Conservation (phyloP, 2,329 filamentous ascomycete genomes). For the Pezicula rhizophila region DNA sequence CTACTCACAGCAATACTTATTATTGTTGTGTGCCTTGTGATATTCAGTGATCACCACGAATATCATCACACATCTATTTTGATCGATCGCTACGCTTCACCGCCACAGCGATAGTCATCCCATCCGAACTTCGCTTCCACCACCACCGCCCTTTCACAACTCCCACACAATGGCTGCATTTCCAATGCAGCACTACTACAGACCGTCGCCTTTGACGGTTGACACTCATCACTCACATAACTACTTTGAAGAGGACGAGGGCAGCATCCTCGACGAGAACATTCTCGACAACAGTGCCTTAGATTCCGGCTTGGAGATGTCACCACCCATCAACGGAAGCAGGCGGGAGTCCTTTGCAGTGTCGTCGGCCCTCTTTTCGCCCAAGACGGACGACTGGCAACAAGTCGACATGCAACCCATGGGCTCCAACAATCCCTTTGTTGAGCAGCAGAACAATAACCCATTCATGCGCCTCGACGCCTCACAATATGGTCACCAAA, state of each 20-base stretch:
- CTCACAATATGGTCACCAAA: conserved; percentile 32
- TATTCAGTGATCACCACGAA: conserved; percentile 6
- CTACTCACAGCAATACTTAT: too few relatives aligned
- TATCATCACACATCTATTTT: conserved; percentile 12
- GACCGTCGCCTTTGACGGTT: conserved; percentile 25
- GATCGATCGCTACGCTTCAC: conserved; percentile 24
- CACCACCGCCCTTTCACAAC: conserved; percentile 10
- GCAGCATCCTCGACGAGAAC: conserved; percentile 53
- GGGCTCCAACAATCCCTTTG: conserved; percentile 58
- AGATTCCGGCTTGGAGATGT: conserved; percentile 58
- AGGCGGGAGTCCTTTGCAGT: conserved; percentile 59
- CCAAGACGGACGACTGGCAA: conserved; percentile 59
- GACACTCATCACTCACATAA: conserved; percentile 33
- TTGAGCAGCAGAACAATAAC: conserved; percentile 50
- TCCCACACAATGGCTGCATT: conserved; percentile 24
- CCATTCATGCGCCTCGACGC: conserved; percentile 62
- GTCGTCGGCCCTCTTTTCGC: conserved; percentile 54
- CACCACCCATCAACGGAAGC: conserved; percentile 56
- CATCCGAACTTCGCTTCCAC: conserved; percentile 19
- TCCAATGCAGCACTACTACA: conserved; percentile 26
- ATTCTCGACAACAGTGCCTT: conserved; percentile 53
- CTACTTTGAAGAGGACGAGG: conserved; percentile 57
- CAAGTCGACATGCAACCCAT: conserved; percentile 59
- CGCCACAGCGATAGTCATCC: conserved; percentile 14
- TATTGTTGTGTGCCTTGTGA: too few relatives aligned